Evolutionary conservation across 305 asterid genomes (phyloP).

Genomic region (Withania somnifera): DNA sequence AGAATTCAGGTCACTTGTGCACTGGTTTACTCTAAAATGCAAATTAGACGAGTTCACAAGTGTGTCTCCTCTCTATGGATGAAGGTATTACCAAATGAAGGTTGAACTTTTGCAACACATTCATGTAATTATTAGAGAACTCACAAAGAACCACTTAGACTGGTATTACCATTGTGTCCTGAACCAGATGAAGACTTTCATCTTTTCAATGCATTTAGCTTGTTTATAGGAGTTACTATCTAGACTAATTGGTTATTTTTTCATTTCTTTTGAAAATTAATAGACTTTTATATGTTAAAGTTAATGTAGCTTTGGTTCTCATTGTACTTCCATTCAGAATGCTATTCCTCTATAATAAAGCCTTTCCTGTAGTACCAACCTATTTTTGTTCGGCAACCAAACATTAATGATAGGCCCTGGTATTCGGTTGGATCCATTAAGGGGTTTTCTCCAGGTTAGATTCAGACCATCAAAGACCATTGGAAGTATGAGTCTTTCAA

Average conservation of each 20-base stretch:
- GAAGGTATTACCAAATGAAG: constrained; percentile 46
- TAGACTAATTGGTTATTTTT: neutral
- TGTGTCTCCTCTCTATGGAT: constrained; percentile 99
- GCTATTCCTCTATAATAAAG: constrained; percentile 66
- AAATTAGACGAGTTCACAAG: constrained; percentile 78
- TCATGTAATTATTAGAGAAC: neutral
- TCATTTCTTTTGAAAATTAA: neutral
- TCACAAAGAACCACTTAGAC: neutral
- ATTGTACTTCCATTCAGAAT: constrained; percentile 35
- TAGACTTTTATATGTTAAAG: neutral
- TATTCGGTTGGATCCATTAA: constrained; percentile 93
- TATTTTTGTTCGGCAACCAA: constrained; percentile 72
- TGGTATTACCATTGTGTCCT: neutral
- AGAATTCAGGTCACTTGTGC: constrained; percentile 96
- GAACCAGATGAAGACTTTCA: neutral
- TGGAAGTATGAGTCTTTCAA: neutral
- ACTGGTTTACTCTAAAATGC: constrained; percentile 72
- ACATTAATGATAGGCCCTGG: constrained; percentile 99
- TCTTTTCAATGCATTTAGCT: neutral
- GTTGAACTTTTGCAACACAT: neutral
- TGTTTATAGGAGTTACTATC: neutral
- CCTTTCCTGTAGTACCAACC: constrained; percentile 61
- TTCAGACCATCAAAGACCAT: neutral
- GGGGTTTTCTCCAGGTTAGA: constrained; percentile 96
- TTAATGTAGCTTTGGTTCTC: neutral